These are phyloP conservation scores for Chlorella sp. DNA, from an alignment of 139 green algal species.

Conservation along the genomic window DNA sequence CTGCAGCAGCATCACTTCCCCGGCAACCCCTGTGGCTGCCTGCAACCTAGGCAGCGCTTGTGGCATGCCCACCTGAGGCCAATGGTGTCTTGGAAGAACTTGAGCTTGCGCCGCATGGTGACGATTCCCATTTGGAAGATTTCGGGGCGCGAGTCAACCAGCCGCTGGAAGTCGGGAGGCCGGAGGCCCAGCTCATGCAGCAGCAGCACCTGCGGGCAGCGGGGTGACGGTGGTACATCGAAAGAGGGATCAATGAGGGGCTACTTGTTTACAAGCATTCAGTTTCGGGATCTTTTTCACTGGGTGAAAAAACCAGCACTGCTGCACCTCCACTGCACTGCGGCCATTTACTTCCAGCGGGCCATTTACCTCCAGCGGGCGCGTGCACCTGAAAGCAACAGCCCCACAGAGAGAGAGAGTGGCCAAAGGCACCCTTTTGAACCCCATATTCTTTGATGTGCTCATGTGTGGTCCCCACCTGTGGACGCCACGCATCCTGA, in stretches of 20 bases:
- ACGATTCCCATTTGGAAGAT: constrained; percentile 47
- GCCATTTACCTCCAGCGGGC: too few species aligned
- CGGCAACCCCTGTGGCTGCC: too few species aligned
- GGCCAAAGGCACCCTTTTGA: too few species aligned
- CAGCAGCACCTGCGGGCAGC: constrained; percentile 33
- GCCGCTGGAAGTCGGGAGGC: constrained; percentile 31
- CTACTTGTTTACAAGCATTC: too few species aligned
- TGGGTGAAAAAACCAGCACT: too few species aligned
- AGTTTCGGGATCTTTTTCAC: too few species aligned
- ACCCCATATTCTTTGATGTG: too few species aligned
- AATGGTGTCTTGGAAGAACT: constrained; percentile 52
- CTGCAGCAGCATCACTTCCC: not conserved
- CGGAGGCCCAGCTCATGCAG: constrained; percentile 37
- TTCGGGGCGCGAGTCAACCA: constrained; percentile 25
- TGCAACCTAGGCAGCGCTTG: too few species aligned
- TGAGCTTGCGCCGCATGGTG: constrained; percentile 55
- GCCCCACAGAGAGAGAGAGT: not conserved
- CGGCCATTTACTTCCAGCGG: too few species aligned
- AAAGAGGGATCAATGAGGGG: too few species aligned
- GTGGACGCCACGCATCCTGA: constrained; percentile 35
- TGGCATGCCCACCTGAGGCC: constrained; percentile 38
- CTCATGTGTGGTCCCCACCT: constrained; percentile 4
- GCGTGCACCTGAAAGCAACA: not conserved
- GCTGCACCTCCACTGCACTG: too few species aligned
- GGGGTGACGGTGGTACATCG: too few species aligned